Base-by-base conservation (phyloP, 129 eudicot species). In the Artemisia tridentata region DNA sequence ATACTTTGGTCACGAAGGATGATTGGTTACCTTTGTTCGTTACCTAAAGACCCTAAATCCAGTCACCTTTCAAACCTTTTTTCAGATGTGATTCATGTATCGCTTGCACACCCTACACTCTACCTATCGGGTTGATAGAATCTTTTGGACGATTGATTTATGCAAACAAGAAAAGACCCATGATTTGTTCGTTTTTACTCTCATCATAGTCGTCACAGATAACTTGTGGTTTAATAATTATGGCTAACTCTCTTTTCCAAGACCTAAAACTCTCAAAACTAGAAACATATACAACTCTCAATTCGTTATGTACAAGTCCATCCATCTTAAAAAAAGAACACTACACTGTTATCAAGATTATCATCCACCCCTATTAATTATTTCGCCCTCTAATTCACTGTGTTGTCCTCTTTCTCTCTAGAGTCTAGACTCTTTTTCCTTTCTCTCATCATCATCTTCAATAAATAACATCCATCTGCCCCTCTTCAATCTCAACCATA, bases 391-490 rank as follows among this genome's bases (percentile, higher is more conserved):
- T 72, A 60, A 75, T 67, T 63, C 53, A 75, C 79, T 81, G 65
- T 75, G 60, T 10, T 69, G 67, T 65, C 69, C 63, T 47, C 56
- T 46, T 67, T 21, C 67, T 59, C 68, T 64, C 38, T 63, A 21
- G 4, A 49, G 43, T 57, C 56, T 45, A 21, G 4, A 49, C 54
- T 57, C 56, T 45, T 38, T 48, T 38, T 38, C 45, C 63, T 63
- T 51, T 59, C 53, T 65, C 73, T 59, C 80, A 51, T 77, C 73
- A 48, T 55, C 69, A 49, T 71, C 75, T 72, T 67, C 23, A 43
- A 81, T 81, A 70, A 78, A 72, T 53, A 76, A 21, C 79, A 81
- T 70, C 84, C 85, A 76, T 46, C 78, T 71, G 38, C 78, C 64
- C 45, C 51, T 55, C 57, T 62, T 62, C 63, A n/a, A 9, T 65